phyloP scores from a whole-genome alignment of 1,284 basidiomycete genomes.

The Boletus sp. region DNA sequence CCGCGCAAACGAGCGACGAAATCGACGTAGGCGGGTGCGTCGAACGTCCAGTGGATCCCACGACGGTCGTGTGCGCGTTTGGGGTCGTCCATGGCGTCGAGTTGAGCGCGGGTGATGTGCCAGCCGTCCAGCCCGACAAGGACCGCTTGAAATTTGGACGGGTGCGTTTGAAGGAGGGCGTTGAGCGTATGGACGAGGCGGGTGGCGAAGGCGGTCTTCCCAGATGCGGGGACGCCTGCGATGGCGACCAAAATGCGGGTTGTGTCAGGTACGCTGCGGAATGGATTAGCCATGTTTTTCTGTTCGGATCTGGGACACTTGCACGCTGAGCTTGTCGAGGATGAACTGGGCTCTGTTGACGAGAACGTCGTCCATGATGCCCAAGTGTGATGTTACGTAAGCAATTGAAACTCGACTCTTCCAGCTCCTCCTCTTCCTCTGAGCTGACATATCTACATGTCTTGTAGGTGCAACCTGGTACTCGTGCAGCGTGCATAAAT shows the following conservation, averaged over 20 bases:
- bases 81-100: slow-evolving; percentile 67
- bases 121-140: slow-evolving; percentile 82
- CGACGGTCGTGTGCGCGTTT: slow-evolving; percentile 65
- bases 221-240: slow-evolving; percentile 78
- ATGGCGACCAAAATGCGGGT: slow-evolving; percentile 72
- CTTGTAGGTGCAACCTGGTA: no score
- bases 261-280: slow-evolving; percentile 6
- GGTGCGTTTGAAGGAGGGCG: slow-evolving; percentile 23
- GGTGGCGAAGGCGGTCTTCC: slow-evolving; percentile 72
- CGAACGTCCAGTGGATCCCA: slow-evolving; percentile 76
- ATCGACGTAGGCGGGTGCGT: slow-evolving; percentile 57
- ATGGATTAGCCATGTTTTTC: neutral
- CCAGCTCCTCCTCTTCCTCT: no score
- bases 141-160: slow-evolving; percentile 36
- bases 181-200: slow-evolving; percentile 41
- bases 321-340: slow-evolving; percentile 27
- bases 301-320: neutral
- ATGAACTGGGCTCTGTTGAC: slow-evolving; percentile 32
- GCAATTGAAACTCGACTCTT: no score
- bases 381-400: no score
- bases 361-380: slow-evolving; percentile 35
- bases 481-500: no score
- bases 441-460: no score
- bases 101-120: slow-evolving; percentile 69
- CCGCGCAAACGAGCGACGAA: slow-evolving; percentile 43